Percentiles rank a stretch among this genome's conserved stretches.
These are phyloP conservation scores for Neopestalotiopsis clavispora DNA, from an alignment of 2,329 filamentous ascomycete species.

Conservation along the genomic window DNA sequence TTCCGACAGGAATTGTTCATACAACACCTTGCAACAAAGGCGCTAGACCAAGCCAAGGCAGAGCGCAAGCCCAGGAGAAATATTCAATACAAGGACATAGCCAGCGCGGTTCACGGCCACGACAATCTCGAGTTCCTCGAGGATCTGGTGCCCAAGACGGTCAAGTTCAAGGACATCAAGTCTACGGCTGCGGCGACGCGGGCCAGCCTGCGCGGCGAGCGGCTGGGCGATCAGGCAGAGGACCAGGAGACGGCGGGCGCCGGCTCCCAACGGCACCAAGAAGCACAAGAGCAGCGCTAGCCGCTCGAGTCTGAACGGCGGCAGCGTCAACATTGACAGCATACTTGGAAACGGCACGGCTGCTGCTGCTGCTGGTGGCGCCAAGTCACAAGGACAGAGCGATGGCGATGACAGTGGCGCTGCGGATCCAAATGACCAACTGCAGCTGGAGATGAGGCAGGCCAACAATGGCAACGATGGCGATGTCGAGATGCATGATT, in stretches of 20 bases:
- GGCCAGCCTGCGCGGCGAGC: slow-evolving; percentile 51
- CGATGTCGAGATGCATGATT: slow-evolving; percentile 66
- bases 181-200: slow-evolving; percentile 59
- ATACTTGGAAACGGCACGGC: slow-evolving; percentile 31
- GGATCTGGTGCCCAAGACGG: slow-evolving; percentile 88
- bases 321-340: slow-evolving; percentile 26
- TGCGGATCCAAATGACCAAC: slow-evolving; percentile 56
- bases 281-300: slow-evolving; percentile 39
- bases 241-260: slow-evolving; percentile 25
- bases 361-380: slow-evolving; percentile 18
- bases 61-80: slow-evolving; percentile 92
- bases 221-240: slow-evolving; percentile 28
- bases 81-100: slow-evolving; percentile 93
- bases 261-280: slow-evolving; percentile 38
- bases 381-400: slow-evolving; percentile 25
- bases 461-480: slow-evolving; percentile 45
- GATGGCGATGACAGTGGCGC: slow-evolving; percentile 30
- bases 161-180: slow-evolving; percentile 80
- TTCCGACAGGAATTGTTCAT: slow-evolving; percentile 84
- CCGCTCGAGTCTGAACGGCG: slow-evolving; percentile 30
- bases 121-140: slow-evolving; percentile 95
- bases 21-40: slow-evolving; percentile 84
- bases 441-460: slow-evolving; percentile 60
- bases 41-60: slow-evolving; percentile 85
- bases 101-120: slow-evolving; percentile 82